A percentile compares a stretch with the other conserved stretches of the same genome.
phyloP scores from a whole-genome alignment of 805 yeast genomes.

The Wickerhamomyces bovis region DNA sequence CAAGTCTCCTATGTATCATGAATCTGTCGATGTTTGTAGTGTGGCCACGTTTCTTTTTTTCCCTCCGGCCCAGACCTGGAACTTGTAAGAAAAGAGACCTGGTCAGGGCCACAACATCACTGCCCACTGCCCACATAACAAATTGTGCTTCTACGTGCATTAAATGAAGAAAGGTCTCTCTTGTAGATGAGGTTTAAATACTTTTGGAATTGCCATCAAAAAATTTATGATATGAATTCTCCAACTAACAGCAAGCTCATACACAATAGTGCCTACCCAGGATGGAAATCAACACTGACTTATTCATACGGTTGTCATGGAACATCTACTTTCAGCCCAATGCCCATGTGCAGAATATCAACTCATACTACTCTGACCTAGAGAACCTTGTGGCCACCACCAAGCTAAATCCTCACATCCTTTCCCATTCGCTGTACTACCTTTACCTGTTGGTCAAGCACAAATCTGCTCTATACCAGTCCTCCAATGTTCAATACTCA shows the following conservation, averaged over 20 bases:
- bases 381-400: constrained; percentile 14
- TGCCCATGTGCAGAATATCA: neutral
- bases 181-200: neutral
- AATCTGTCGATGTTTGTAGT: no score
- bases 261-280: neutral
- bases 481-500: neutral
- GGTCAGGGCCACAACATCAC: neutral
- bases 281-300: constrained; percentile 1
- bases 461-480: constrained; percentile 6
- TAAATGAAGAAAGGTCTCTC: neutral
- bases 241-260: neutral
- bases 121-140: neutral
- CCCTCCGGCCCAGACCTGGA: neutral
- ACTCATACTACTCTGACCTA: constrained; percentile 7
- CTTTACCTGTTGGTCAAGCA: constrained; percentile 12
- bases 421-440: constrained; percentile 19
- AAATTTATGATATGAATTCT: neutral
- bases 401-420: constrained; percentile 10
- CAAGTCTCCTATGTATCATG: no score
- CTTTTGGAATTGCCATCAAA: neutral
- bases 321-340: constrained; percentile 8
- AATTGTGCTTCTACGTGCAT: neutral
- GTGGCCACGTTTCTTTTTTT: neutral
- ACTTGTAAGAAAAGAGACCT: neutral
- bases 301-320: constrained; percentile 15